Conservation (phyloP, 257 asterid species). For the Sherardia arvensis region DNA sequence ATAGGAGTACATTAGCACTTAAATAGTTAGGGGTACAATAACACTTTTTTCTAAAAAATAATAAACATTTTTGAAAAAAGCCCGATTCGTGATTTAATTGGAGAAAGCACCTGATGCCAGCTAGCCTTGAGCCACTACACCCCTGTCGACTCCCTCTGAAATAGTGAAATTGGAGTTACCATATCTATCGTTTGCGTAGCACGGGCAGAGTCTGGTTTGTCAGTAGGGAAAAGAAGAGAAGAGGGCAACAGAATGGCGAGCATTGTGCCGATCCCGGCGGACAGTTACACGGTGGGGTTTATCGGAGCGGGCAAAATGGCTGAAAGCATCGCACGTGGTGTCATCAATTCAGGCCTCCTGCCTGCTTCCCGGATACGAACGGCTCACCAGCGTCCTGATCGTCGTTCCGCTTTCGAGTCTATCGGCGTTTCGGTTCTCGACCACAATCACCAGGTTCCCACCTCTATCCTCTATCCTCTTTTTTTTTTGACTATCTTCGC, state of each 20-base stretch:
- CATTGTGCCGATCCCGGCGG: slow-evolving; percentile 38
- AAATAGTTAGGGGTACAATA: too few relatives aligned
- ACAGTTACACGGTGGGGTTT: slow-evolving; percentile 72
- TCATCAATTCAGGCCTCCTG: slow-evolving; percentile 59
- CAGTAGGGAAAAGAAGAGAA: neutral
- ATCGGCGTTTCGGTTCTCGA: slow-evolving; percentile 64
- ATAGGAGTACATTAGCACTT: too few relatives aligned
- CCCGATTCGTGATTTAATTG: too few relatives aligned
- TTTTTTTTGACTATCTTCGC: neutral
- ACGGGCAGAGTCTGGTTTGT: too few relatives aligned
- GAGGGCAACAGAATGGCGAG: slow-evolving; percentile 28
- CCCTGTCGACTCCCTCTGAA: too few relatives aligned
- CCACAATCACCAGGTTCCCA: slow-evolving; percentile 49
- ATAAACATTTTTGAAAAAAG: too few relatives aligned
- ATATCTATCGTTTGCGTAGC: too few relatives aligned
- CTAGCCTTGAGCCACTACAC: too few relatives aligned
- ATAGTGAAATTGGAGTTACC: too few relatives aligned
- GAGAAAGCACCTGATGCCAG: too few relatives aligned
- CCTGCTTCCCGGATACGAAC: slow-evolving; percentile 70
- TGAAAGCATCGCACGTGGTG: slow-evolving; percentile 92
- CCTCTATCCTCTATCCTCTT: neutral
- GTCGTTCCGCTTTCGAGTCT: slow-evolving; percentile 69
- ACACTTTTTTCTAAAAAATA: too few relatives aligned
- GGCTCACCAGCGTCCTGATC: slow-evolving; percentile 54
- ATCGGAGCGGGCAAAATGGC: slow-evolving; percentile 97